Evolutionary conservation across 139 green algal genomes (phyloP).

Genomic region (Micromonas pusilla): DNA sequence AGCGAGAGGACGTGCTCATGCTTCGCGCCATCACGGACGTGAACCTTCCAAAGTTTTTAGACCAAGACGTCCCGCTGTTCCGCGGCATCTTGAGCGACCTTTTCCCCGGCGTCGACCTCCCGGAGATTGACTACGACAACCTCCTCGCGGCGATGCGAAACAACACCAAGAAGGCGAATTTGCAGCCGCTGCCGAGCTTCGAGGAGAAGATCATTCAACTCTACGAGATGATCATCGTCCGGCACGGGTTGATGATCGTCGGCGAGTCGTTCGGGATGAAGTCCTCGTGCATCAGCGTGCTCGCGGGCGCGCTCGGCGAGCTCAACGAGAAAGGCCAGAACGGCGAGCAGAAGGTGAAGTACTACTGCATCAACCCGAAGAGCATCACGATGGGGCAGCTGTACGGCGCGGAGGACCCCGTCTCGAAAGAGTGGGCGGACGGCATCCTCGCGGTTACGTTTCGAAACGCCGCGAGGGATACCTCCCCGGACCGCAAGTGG

Average conservation of each 20-base stretch:
- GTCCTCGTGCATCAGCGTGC: conserved; percentile 61
- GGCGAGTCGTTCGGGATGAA: conserved; percentile 74
- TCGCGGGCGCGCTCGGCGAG: conserved; percentile 53
- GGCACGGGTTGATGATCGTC: conserved; percentile 88
- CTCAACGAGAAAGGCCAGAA: conserved; percentile 36
- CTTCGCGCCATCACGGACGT: conserved; percentile 75
- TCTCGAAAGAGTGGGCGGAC: conserved; percentile 65
- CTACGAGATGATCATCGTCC: conserved; percentile 79
- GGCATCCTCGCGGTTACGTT: conserved; percentile 66
- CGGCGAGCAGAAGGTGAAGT: conserved; percentile 45
- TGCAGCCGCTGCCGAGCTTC: conserved; percentile 71
- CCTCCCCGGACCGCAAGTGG: conserved; percentile 61
- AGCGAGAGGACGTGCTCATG: conserved; percentile 69
- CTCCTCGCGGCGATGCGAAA: conserved; percentile 58
- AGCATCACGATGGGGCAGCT: conserved; percentile 72
- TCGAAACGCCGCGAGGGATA: conserved; percentile 60
- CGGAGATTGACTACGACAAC: conserved; percentile 47
- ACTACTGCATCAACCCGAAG: conserved; percentile 75
- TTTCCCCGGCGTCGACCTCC: conserved; percentile 76
- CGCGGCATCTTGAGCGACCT: conserved; percentile 71
- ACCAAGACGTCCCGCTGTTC: conserved; percentile 74
- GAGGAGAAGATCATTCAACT: conserved; percentile 82
- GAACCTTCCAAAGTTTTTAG: conserved; percentile 78
- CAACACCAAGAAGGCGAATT: conserved; percentile 53
- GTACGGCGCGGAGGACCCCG: conserved; percentile 66